These are phyloP conservation scores for Jackrogersella minutella DNA, from an alignment of 495 filamentous ascomycete species.

Conservation along the genomic window DNA sequence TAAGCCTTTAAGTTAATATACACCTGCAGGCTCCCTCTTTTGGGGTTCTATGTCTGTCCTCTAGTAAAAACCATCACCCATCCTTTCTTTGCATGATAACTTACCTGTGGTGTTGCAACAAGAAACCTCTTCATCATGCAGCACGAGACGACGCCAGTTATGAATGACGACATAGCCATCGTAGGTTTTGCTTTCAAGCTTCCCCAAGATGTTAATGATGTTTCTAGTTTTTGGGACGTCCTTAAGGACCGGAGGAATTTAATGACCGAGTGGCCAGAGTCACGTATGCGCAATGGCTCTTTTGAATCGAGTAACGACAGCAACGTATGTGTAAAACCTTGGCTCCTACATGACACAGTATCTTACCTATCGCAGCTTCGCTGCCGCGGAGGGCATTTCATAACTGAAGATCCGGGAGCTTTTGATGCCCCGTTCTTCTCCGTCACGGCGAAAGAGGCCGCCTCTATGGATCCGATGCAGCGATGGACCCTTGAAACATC, in stretches of 20 bases:
- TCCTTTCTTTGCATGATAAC: conserved; percentile 8
- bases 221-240: conserved; percentile 46
- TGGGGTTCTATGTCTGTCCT: not conserved
- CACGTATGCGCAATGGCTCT: conserved; percentile 38
- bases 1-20: not conserved
- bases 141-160: not conserved
- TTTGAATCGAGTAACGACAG: conserved; percentile 30
- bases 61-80: not conserved
- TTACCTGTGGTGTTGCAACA: not conserved
- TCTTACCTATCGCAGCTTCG: conserved; percentile 20
- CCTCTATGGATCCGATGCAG: conserved; percentile 46
- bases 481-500: conserved; percentile 57
- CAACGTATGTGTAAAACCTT: conserved; percentile 1
- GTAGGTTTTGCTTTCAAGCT: conserved; percentile 51
- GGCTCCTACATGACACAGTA: not conserved
- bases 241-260: conserved; percentile 46
- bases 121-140: not conserved
- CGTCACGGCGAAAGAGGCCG: conserved; percentile 62
- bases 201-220: conserved; percentile 46
- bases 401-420: conserved; percentile 52
- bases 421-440: conserved; percentile 66
- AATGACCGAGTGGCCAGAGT: conserved; percentile 47
- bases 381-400: conserved; percentile 44
- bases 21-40: not conserved
- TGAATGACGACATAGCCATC: conserved; percentile 43